Evolutionary conservation across 306 rosid genomes (phyloP).

Genomic region (Lablab purpureus): DNA sequence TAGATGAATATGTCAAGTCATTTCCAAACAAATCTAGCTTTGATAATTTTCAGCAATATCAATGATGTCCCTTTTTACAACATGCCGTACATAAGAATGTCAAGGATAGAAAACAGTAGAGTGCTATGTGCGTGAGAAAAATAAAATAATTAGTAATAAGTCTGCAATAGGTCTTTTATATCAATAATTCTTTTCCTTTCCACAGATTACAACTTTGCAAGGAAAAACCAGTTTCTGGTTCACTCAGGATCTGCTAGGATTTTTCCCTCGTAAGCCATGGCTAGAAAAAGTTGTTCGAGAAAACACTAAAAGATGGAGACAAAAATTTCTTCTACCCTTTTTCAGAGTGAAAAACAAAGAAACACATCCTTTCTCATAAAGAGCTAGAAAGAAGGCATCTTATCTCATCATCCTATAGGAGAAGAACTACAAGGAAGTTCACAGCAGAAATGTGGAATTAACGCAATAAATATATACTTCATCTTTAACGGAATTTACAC

Average conservation of each 20-base stretch:
- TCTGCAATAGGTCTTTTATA: not conserved
- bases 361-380: not conserved
- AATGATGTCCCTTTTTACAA: slow-evolving; percentile 18
- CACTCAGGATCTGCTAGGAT: not conserved
- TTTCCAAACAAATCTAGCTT: slow-evolving; percentile 14
- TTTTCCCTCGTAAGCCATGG: not conserved
- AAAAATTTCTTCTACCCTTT: not conserved
- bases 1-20: slow-evolving; percentile 28
- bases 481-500: slow-evolving; percentile 7
- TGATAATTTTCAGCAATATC: slow-evolving; percentile 31
- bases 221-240: slow-evolving; percentile 19
- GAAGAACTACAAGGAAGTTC: slow-evolving; percentile 3
- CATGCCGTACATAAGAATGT: slow-evolving; percentile 4
- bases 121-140: slow-evolving; percentile 13
- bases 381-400: not conserved
- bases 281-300: slow-evolving; percentile 1
- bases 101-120: slow-evolving; percentile 5
- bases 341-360: slow-evolving; percentile 13
- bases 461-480: slow-evolving; percentile 10
- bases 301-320: slow-evolving; percentile 9
- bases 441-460: slow-evolving; percentile 7
- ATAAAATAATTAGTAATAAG: slow-evolving; percentile 5
- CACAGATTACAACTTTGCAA: slow-evolving; percentile 13
- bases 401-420: not conserved
- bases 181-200: slow-evolving; percentile 3